Evolutionary conservation across 2,329 filamentous ascomycete genomes (phyloP).

Genomic region (Fusarium piperis): DNA sequence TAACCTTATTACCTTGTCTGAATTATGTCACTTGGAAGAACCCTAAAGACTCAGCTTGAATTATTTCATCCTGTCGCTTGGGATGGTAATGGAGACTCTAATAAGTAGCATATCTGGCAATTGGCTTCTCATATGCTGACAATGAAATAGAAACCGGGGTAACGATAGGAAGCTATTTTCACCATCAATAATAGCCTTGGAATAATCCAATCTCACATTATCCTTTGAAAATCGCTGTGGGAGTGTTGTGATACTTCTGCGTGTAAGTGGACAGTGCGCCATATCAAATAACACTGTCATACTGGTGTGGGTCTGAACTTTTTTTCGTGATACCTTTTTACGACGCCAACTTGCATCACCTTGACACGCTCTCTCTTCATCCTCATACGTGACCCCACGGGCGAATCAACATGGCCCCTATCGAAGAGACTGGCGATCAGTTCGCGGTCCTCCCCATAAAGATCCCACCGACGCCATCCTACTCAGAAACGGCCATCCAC

Average conservation of each 20-base stretch:
- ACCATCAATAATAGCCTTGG: no score
- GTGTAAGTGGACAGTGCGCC: constrained; percentile 22
- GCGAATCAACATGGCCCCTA: constrained; percentile 42
- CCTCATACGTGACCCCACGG: background rate
- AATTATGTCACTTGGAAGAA: no score
- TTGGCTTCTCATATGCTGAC: no score
- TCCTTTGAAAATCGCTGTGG: background rate
- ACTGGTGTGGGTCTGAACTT: constrained; percentile 26
- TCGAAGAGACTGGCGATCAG: constrained; percentile 54
- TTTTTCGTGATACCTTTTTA: constrained; percentile 31
- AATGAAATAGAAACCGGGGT: no score
- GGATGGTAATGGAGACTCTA: no score
- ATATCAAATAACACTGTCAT: constrained; percentile 5
- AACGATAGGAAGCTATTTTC: no score
- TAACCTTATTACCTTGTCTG: no score
- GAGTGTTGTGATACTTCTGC: background rate
- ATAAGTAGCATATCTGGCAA: no score
- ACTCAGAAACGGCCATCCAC: constrained; percentile 72
- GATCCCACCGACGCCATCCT: constrained; percentile 71
- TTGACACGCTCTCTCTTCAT: background rate
- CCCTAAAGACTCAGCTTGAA: no score
- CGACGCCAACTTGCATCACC: background rate
- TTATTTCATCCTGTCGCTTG: no score
- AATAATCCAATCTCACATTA: no score
- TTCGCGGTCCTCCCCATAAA: constrained; percentile 77